Evolutionary conservation across 768 basidiomycete genomes (phyloP), one percentile per base, ranked within the genome.

Genomic region (Trametes cinnabarina): DNA sequence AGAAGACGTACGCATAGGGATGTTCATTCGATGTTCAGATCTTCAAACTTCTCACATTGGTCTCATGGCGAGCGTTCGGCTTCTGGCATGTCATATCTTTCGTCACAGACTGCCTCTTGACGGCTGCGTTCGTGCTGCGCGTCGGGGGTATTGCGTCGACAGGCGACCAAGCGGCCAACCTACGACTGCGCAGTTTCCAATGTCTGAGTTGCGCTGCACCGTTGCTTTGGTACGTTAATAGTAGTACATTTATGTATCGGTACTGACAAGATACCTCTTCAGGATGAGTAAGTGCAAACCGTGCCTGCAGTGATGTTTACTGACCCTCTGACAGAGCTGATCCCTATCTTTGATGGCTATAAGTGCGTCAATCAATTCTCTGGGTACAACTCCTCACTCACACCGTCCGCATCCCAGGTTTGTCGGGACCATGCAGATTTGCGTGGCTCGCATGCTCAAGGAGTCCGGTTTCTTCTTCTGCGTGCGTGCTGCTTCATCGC

Each of bases 391-490:
- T n/a, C n/a, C n/a, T n/a, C n/a, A n/a, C n/a, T n/a, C n/a, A n/a
- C n/a, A n/a, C n/a, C n/a, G n/a, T n/a, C n/a, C 12, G 12, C 37
- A 5, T n/a, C 12, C 14, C 19, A 90, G 88, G 66, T 90, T 90
- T 64, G 84, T 98, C 44, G 94, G 94, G 8, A 94, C 89, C 0
- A 86, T 97, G 86, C 93, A 96, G 69, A 93, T 98, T 26, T 95
- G 94, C 60, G 85, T 96, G 2, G 85, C 91, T 19, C 81, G 93
- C 12, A 98, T 98, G 94, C 73, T 98, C 61, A 87, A 89, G 67
- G 94, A 98, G 72, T 94, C 92, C 19, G 87, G 91, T 3, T 79
- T 97, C 47, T 95, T 95, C 76, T 94, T 95, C 72, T 89, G 89
- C 50, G 89, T 95, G 64, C 37, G 80, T 7, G 17, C 20, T 19